Evolutionary conservation across 148 eudicot species (phyloP).

Genomic region (Chenopodium quinoa): DNA sequence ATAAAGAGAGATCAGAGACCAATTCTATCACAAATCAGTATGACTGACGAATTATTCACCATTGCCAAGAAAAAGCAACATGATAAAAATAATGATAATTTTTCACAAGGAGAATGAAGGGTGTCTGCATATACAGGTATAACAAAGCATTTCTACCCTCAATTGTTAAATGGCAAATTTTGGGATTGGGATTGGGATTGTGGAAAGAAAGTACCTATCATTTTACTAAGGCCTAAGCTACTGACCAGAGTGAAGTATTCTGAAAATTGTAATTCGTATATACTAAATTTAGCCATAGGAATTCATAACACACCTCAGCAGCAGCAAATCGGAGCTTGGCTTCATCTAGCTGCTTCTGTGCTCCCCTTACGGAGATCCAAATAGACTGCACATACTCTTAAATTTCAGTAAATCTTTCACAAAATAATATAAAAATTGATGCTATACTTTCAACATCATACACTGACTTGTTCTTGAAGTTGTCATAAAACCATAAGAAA

Average conservation of each 20-base stretch:
- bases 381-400: conserved; percentile 65
- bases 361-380: conserved; percentile 78
- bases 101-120: not conserved
- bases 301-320: conserved; percentile 64
- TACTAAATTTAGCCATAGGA: not conserved
- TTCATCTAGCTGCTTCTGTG: conserved; percentile 88
- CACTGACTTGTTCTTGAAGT: not conserved
- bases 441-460: not conserved
- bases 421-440: not conserved
- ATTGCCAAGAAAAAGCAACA: not conserved
- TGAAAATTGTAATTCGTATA: not conserved
- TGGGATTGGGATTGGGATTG: not conserved
- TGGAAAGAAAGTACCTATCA: not conserved
- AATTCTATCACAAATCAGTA: not conserved
- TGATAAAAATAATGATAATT: no score
- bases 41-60: not conserved
- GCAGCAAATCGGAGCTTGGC: conserved; percentile 97
- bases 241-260: not conserved
- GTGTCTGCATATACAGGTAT: not conserved
- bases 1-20: no score
- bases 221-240: not conserved
- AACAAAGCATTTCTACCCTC: not conserved
- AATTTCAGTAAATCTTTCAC: conserved; percentile 6
- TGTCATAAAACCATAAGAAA: not conserved
- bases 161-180: not conserved